Evolutionary conservation across 208 protist species (phyloP).

Genomic region (Strigomonas galati): DNA sequence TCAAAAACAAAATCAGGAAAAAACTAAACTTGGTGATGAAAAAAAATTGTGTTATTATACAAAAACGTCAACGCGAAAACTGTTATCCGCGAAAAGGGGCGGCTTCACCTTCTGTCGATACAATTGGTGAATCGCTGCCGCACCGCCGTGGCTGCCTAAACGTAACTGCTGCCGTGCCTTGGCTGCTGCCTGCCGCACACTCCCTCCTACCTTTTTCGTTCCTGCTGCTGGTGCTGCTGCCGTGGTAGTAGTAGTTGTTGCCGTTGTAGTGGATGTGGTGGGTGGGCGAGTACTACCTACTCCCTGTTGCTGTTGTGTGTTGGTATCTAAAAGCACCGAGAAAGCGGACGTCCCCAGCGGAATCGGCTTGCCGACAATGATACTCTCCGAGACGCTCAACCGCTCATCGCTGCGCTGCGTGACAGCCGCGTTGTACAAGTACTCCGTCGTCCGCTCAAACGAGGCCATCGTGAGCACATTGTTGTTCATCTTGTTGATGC

Average conservation of each 20-base stretch:
- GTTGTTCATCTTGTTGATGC: constrained; percentile 99
- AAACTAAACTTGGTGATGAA: not conserved
- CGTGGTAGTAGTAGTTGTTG: not conserved
- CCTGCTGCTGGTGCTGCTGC: not conserved
- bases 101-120: not conserved
- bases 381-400: constrained; percentile 95
- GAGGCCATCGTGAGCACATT: constrained; percentile 98
- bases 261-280: constrained; percentile 2
- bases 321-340: constrained; percentile 59
- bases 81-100: constrained; percentile 28
- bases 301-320: constrained; percentile 22
- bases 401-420: constrained; percentile 79
- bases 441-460: constrained; percentile 99
- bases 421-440: constrained; percentile 98
- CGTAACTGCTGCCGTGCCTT: not conserved
- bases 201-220: no score
- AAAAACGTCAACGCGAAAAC: constrained; percentile 39
- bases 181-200: no score
- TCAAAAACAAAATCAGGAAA: not conserved
- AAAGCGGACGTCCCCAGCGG: constrained; percentile 96
- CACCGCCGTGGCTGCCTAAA: not conserved
- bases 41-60: constrained; percentile 8
- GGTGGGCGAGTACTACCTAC: constrained; percentile 5
- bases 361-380: constrained; percentile 98
- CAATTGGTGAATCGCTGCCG: not conserved